Percentiles rank a stretch among this genome's conserved stretches.
Evolutionary conservation across 768 basidiomycete species (phyloP).

Genomic region (Boletus pseudo-olivaceus): DNA sequence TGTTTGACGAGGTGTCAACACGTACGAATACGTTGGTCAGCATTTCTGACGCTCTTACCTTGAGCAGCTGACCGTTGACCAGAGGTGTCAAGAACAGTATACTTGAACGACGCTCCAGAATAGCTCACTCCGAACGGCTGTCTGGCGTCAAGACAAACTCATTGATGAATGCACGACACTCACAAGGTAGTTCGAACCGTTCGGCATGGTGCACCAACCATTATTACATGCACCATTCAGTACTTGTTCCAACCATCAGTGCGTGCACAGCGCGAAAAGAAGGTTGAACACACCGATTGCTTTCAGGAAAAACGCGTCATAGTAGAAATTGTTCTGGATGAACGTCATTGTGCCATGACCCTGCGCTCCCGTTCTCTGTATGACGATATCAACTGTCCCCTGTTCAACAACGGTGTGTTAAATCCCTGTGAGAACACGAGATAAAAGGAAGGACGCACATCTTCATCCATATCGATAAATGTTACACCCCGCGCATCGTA

Average conservation of each 20-base stretch:
- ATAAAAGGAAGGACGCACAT: slow-evolving; percentile 51
- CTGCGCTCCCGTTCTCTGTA: slow-evolving; percentile 75
- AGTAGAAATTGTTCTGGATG: slow-evolving; percentile 96
- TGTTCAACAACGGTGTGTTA: slow-evolving; percentile 29
- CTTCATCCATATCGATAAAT: slow-evolving; percentile 93
- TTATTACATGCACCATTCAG: slow-evolving; percentile 91
- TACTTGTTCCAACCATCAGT: slow-evolving; percentile 43
- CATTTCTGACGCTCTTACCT: slow-evolving; percentile 42
- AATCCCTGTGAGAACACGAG: background rate
- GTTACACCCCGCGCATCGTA: slow-evolving; percentile 76
- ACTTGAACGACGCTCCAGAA: slow-evolving; percentile 94
- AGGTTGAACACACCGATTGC: slow-evolving; percentile 66
- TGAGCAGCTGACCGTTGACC: slow-evolving; percentile 88
- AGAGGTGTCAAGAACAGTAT: slow-evolving; percentile 89
- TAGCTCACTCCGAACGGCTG: slow-evolving; percentile 94
- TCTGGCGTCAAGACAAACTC: slow-evolving; percentile 4
- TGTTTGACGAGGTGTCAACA: slow-evolving; percentile 28
- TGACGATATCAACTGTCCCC: slow-evolving; percentile 90
- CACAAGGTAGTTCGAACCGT: slow-evolving; percentile 74
- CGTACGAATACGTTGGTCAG: background rate
- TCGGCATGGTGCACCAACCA: slow-evolving; percentile 65
- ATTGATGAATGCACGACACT: slow-evolving; percentile 22
- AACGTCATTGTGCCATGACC: slow-evolving; percentile 66
- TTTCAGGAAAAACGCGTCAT: slow-evolving; percentile 98
- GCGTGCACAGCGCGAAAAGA: background rate